Base-by-base conservation (phyloP, 2,329 filamentous ascomycete genomes). In the Colletotrichum orchidophilum region DNA sequence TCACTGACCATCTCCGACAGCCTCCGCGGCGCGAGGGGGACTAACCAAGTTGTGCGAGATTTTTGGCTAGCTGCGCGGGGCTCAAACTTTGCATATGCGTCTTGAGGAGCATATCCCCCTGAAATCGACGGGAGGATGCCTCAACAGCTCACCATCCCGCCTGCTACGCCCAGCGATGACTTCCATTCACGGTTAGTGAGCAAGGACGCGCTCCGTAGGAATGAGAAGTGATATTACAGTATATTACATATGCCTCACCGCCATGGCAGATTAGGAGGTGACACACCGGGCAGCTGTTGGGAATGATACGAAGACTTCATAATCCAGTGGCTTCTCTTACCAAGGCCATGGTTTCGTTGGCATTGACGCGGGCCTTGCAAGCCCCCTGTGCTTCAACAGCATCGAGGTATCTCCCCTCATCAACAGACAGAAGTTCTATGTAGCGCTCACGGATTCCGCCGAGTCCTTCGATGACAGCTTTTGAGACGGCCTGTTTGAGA, bases 31-130 rank as follows among this genome's bases (percentile, higher is more conserved):
- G 84, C 87, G 1, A 86, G 87, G 73, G 82, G 86, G 60, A 94
- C 92, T 3, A 93, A 91, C 73, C 87, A 90, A 65, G 85, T 93
- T 1, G 88, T 94, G 3, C 87, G 89, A 70, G 91, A 93, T 33
- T 94, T 94, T 77, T 95, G 92, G 90, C 81, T 93, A n/a, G 85
- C 87, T 2, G 91, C 91, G 72, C 85, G 92, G 72, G 88, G 88
- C 7, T 86, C 86, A 0, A 89, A 83, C 75, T 92, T 91, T 79
- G 83, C 88, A 9, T 92, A 91, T 79, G 86, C 83, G 59, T 90
- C 89, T 54, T 91, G 75, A 79, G 15, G 18, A 21, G 4, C 12
- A n/a, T 53, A 31, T 31, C 6, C 50, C 2, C 27, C n/a, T 3
- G 3, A 26, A 33, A 50, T 24, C 13, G 9, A 33, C 11, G 15